Percentiles rank a stretch among this genome's conserved stretches.
Evolutionary conservation across 306 rosid genomes (phyloP).

Genomic region (Datisca glomerata): DNA sequence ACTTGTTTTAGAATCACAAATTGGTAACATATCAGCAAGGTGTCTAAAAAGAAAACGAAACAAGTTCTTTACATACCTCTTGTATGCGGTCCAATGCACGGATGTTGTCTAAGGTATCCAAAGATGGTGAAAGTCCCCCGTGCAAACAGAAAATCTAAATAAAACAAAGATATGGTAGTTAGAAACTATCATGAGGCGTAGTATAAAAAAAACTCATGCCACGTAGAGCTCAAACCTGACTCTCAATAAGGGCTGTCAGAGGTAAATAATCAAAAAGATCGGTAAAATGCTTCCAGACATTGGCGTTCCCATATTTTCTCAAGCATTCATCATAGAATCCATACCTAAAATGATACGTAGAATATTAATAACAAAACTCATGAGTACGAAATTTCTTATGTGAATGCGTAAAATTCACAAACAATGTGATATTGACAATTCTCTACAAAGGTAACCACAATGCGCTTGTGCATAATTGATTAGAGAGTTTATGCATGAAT

Average conservation of each 20-base stretch:
- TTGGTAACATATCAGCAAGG: neutral
- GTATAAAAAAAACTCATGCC: neutral
- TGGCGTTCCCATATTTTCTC: conserved; percentile 97
- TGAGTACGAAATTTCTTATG: neutral
- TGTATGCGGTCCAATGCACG: conserved; percentile 89
- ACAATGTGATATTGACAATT: neutral
- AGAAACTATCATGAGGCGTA: conserved; percentile 3
- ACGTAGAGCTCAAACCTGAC: conserved; percentile 62
- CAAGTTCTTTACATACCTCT: conserved; percentile 44
- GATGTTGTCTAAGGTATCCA: conserved; percentile 85
- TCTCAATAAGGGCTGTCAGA: conserved; percentile 92
- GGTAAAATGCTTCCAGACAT: conserved; percentile 94
- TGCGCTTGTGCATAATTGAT: neutral
- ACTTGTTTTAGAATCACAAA: neutral
- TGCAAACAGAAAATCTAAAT: conserved; percentile 89
- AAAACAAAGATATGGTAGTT: neutral
- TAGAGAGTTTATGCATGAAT: too few species aligned
- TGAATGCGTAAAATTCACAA: neutral
- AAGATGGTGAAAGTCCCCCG: conserved; percentile 94
- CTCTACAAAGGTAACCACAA: neutral
- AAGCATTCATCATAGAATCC: conserved; percentile 96
- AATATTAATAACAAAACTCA: neutral
- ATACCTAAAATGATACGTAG: conserved; percentile 31
- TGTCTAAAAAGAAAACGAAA: neutral
- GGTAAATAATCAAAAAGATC: conserved; percentile 94